Evolutionary conservation across 345 rosid genomes (phyloP).

Genomic region (Gossypium anomalum): DNA sequence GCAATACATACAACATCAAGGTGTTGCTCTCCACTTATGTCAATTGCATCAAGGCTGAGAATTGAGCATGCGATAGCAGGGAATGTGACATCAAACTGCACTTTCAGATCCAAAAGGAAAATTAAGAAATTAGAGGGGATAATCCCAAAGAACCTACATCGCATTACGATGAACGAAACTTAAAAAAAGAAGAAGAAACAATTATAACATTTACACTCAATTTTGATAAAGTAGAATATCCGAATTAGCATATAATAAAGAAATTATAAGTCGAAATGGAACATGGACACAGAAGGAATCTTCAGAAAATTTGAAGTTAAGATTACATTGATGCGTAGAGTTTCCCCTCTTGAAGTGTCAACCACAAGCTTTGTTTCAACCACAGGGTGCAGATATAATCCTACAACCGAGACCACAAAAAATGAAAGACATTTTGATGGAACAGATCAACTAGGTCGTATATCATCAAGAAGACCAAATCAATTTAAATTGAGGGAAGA

Average conservation of each 20-base stretch:
- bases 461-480: neutral
- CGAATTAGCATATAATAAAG: neutral
- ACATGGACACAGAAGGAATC: neutral
- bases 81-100: conserved; percentile 67
- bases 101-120: neutral
- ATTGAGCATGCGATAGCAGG: conserved; percentile 75
- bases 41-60: conserved; percentile 95
- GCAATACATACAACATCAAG: conserved; percentile 76
- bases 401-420: conserved; percentile 19
- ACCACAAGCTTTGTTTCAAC: conserved; percentile 54
- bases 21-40: conserved; percentile 94
- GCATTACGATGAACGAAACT: neutral
- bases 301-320: neutral
- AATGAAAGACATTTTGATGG: neutral
- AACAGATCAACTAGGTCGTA: neutral
- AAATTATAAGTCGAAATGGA: neutral
- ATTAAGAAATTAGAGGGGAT: neutral
- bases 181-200: neutral
- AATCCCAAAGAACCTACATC: neutral
- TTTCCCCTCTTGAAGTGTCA: conserved; percentile 68
- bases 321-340: conserved; percentile 51
- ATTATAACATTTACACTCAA: neutral
- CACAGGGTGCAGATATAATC: conserved; percentile 47
- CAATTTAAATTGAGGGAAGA: neutral
- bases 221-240: neutral